Evolutionary conservation across 805 yeast species (phyloP).

Genomic region (Candida xyloterini): DNA sequence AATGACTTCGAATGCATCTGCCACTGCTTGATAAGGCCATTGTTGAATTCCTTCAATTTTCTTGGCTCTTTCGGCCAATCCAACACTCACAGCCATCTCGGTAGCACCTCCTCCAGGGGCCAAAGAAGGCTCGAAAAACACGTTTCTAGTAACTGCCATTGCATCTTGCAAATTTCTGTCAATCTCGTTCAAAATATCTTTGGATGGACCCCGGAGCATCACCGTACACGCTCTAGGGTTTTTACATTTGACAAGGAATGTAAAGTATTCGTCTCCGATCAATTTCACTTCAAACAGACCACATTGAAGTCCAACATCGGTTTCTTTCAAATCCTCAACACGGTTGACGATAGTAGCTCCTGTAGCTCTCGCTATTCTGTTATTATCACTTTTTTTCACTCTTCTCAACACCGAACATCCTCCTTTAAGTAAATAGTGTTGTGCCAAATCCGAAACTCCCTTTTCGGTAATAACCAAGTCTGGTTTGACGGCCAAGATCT

Average conservation of each 20-base stretch:
- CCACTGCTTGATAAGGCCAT: constrained; percentile 99
- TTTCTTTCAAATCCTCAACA: constrained; percentile 87
- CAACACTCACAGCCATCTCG: constrained; percentile 95
- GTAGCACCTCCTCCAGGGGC: constrained; percentile 99
- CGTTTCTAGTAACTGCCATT: constrained; percentile 95
- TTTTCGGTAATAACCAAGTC: constrained; percentile 95
- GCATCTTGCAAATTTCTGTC: constrained; percentile 98
- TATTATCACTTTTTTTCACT: constrained; percentile 92
- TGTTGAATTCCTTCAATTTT: constrained; percentile 91
- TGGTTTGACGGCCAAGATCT: constrained; percentile 79
- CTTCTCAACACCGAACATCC: constrained; percentile 92
- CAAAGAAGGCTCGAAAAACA: constrained; percentile 87
- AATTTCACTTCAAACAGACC: constrained; percentile 90
- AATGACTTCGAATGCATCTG: constrained; percentile 97
- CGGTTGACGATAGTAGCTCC: constrained; percentile 98
- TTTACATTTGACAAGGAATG: constrained; percentile 75
- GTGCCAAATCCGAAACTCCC: constrained; percentile 97
- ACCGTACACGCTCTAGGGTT: constrained; percentile 94
- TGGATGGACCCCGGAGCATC: constrained; percentile 91
- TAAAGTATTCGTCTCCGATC: constrained; percentile 96
- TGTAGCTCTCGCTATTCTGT: constrained; percentile 93
- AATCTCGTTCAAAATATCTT: constrained; percentile 92
- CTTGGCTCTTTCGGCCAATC: constrained; percentile 85
- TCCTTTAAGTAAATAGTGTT: constrained; percentile 90
- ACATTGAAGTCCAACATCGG: constrained; percentile 86